A percentile compares a stretch with the other conserved stretches of the same genome.
These are phyloP conservation scores for Ceratobasidium theobromae DNA, from an alignment of 1,284 basidiomycete species.

Conservation along the genomic window DNA sequence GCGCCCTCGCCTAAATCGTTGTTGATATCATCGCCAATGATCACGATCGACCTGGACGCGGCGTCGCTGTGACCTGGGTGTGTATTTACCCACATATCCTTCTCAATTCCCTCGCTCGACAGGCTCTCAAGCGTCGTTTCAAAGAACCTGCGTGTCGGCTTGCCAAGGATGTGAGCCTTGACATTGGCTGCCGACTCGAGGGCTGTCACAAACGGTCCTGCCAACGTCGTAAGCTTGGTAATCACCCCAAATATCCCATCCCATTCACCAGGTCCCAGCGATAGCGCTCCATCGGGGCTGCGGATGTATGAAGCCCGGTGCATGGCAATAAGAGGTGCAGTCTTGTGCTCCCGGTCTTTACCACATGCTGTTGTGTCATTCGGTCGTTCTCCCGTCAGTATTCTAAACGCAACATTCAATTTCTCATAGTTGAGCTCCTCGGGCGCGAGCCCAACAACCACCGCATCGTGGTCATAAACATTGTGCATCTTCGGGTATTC, in stretches of 20 bases:
- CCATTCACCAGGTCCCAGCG: conserved; percentile 58
- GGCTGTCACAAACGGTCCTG: conserved; percentile 59
- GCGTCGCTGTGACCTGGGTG: conserved; percentile 23
- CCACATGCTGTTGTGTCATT: conserved; percentile 24
- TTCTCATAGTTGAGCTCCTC: conserved; percentile 54
- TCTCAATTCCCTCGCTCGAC: conserved; percentile 39
- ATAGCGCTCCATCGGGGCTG: conserved; percentile 52
- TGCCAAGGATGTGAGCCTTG: conserved; percentile 61
- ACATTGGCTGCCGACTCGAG: conserved; percentile 58
- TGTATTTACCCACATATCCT: conserved; percentile 36
- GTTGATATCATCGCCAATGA: conserved; percentile 67
- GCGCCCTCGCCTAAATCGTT: conserved; percentile 68
- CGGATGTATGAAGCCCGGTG: conserved; percentile 57
- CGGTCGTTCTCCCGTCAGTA: conserved; percentile 46
- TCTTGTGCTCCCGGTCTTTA: conserved; percentile 3
- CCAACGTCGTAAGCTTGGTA: neutral
- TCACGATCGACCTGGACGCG: conserved; percentile 48
- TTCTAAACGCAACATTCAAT: conserved; percentile 67
- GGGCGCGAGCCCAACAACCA: conserved; percentile 68
- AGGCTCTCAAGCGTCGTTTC: conserved; percentile 57
- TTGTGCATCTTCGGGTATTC: conserved; percentile 33
- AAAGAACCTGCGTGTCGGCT: conserved; percentile 63
- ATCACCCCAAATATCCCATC: neutral
- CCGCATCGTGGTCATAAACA: conserved; percentile 52
- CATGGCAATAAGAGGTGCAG: conserved; percentile 54